phyloP scores from a whole-genome alignment of 2,329 filamentous ascomycete genomes.

The Ophiocordyceps polyrhachis-furcata region DNA sequence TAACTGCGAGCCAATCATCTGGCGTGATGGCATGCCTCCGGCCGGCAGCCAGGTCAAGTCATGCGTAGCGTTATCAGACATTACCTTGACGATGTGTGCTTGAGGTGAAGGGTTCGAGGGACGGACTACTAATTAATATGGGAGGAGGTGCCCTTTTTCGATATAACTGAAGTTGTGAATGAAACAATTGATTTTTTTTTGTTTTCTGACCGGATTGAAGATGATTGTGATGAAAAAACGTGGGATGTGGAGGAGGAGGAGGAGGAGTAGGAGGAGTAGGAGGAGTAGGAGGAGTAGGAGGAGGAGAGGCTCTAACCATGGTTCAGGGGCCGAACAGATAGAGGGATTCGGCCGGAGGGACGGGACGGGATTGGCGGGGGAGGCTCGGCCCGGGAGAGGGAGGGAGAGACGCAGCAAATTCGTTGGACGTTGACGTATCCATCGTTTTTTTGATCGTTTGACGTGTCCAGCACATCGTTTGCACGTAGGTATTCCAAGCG shows the following conservation, averaged over 20 bases:
- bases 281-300: too few relatives aligned
- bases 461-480: too few relatives aligned
- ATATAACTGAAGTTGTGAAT: too few relatives aligned
- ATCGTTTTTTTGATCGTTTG: too few relatives aligned
- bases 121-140: too few relatives aligned
- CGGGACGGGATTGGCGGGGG: not conserved
- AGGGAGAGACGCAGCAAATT: too few relatives aligned
- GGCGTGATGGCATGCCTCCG: slow-evolving; percentile 15
- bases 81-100: slow-evolving; percentile 17
- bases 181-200: too few relatives aligned
- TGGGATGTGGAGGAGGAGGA: slow-evolving; percentile 2
- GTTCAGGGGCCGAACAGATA: not conserved
- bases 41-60: slow-evolving; percentile 19
- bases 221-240: slow-evolving; percentile 2
- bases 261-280: too few relatives aligned
- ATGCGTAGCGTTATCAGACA: slow-evolving; percentile 13
- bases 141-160: not conserved
- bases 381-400: not conserved
- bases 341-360: not conserved
- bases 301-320: slow-evolving; percentile 2
- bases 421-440: too few relatives aligned
- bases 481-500: too few relatives aligned
- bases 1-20: slow-evolving; percentile 17
- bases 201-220: too few relatives aligned
- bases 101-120: too few relatives aligned